Base-by-base conservation (phyloP, 768 basidiomycete species). In the Pleurotus tuber-regium region DNA sequence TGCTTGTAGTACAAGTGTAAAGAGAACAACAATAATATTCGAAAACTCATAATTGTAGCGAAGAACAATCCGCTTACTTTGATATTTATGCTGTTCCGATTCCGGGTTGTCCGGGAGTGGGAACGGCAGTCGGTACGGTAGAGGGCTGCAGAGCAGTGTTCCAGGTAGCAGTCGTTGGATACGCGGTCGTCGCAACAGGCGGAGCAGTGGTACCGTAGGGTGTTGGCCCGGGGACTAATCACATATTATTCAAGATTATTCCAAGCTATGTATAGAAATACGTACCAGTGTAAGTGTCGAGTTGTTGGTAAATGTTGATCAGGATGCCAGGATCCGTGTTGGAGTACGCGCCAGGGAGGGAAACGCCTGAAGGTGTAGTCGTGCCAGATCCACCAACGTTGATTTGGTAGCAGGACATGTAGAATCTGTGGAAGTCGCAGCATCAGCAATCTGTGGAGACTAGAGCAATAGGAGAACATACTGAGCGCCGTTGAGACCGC, bases 101-200 rank as follows among this genome's bases (percentile, higher is more conserved):
- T 12, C 57, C 53, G 42, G 60, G 55, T 12, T 58, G 51, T 35
- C 52, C 57, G 46, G 54, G 57, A 49, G 57, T 52, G 12, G 58
- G 63, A 24, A 63, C 57, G 40, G 57, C 63, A 18, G 75, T 77
- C 19, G 77, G 75, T 24, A 74, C 71, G 19, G 76, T 72, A 39
- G 67, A 61, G 21, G 78, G 76, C 58, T 78, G 77, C 9, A 65
- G 61, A 2, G 72, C 71, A 9, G 76, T 78, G 64, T 75, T 74
- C 75, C 75, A 78, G 14, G 76, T 78, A 12, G 77, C 75, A 21
- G 75, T 73, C 3, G 73, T 73, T 11, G 76, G 74, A 54, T 59
- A 79, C 2, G 72, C 51, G 19, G 75, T 76, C 16, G 65, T 66
- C 10, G 72, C 78, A 23, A 75, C 66, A 4, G 74, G 47, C 4